Conservation (phyloP, 176 grass and related monocot species). For the Cocos nucifera region DNA sequence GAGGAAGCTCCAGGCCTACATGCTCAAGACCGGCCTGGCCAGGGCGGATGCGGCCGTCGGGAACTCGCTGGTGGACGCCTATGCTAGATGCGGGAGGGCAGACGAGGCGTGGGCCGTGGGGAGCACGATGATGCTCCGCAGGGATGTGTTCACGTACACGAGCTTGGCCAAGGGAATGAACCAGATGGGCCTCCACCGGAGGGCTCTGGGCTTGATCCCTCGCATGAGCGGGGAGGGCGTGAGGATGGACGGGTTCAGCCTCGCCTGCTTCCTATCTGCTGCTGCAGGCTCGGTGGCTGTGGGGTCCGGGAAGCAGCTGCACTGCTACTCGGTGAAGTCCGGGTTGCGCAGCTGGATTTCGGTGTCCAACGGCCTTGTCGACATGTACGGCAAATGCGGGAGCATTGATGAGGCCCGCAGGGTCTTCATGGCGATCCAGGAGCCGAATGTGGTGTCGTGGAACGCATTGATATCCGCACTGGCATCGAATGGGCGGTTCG, state of each 20-base stretch:
- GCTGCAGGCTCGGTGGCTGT: slow-evolving; percentile 36
- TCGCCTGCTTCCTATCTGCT: slow-evolving; percentile 60
- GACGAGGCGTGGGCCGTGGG: slow-evolving; percentile 45
- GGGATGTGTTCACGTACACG: slow-evolving; percentile 62
- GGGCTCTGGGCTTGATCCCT: slow-evolving; percentile 35
- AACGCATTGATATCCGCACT: slow-evolving; percentile 53
- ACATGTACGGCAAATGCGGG: slow-evolving; percentile 82
- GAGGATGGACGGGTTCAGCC: slow-evolving; percentile 40
- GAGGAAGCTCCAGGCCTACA: slow-evolving; percentile 48
- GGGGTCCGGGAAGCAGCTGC: slow-evolving; percentile 46
- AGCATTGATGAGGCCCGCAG: slow-evolving; percentile 42
- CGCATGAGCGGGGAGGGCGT: slow-evolving; percentile 52
- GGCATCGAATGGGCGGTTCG: slow-evolving; percentile 26
- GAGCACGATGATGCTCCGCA: slow-evolving; percentile 34
- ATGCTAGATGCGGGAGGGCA: slow-evolving; percentile 56
- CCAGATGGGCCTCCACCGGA: slow-evolving; percentile 33
- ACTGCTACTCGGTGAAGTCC: slow-evolving; percentile 58
- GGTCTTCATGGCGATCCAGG: slow-evolving; percentile 40
- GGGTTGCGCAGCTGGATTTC: slow-evolving; percentile 38
- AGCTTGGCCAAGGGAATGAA: slow-evolving; percentile 73
- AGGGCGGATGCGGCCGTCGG: slow-evolving; percentile 42
- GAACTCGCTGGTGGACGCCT: slow-evolving; percentile 60
- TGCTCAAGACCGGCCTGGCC: slow-evolving; percentile 54
- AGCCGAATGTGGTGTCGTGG: slow-evolving; percentile 61
- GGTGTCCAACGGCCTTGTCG: slow-evolving; percentile 67